These are phyloP conservation scores for Aspergillus baeticus DNA, from an alignment of 495 filamentous ascomycete genomes.

Conservation along the genomic window DNA sequence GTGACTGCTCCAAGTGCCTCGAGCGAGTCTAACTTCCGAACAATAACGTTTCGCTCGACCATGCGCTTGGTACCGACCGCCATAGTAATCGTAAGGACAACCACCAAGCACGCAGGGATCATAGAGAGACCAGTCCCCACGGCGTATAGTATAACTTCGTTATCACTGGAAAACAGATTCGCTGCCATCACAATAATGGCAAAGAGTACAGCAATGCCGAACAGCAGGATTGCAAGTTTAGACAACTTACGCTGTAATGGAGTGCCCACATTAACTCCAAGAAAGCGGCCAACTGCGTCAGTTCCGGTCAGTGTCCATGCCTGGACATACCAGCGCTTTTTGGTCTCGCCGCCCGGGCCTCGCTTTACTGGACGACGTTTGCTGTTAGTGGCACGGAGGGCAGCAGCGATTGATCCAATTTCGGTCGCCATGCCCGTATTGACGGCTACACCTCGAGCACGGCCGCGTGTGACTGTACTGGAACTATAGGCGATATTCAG, in stretches of 20 bases:
- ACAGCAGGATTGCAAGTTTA: constrained; percentile 67
- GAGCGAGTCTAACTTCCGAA: constrained; percentile 62
- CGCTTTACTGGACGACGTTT: constrained; percentile 54
- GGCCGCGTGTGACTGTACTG: constrained; percentile 69
- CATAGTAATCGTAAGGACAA: constrained; percentile 75
- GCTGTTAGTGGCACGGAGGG: constrained; percentile 51
- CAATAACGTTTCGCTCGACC: constrained; percentile 67
- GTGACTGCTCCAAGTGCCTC: constrained; percentile 45
- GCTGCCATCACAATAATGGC: constrained; percentile 66
- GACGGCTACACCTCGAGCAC: constrained; percentile 64
- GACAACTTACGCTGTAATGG: constrained; percentile 69
- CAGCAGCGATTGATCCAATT: constrained; percentile 66
- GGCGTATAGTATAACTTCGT: constrained; percentile 68
- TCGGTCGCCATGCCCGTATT: constrained; percentile 71
- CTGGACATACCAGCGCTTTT: constrained; percentile 65
- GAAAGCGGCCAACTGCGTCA: constrained; percentile 67
- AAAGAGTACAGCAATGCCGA: constrained; percentile 63
- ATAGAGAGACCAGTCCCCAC: constrained; percentile 68
- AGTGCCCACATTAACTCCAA: constrained; percentile 71
- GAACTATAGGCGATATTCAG: constrained; percentile 71
- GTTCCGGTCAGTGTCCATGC: constrained; percentile 64
- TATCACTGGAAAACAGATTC: constrained; percentile 56
- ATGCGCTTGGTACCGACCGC: constrained; percentile 71
- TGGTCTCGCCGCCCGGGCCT: constrained; percentile 52
- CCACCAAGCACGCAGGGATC: constrained; percentile 74